phyloP scores from a whole-genome alignment of 2,329 filamentous ascomycete genomes.

The Hortaea sp. region DNA sequence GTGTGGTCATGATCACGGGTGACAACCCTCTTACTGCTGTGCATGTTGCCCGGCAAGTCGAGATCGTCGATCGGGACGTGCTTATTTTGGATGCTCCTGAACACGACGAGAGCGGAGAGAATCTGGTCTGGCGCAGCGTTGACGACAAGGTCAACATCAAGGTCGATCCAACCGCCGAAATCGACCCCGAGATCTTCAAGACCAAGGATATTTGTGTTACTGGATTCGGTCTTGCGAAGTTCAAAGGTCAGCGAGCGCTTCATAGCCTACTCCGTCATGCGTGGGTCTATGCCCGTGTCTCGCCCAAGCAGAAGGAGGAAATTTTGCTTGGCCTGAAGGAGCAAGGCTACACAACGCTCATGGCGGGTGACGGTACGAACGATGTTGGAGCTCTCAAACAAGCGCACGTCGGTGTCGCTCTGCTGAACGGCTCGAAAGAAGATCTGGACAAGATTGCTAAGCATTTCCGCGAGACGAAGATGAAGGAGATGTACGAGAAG shows the following conservation, averaged over 20 bases:
- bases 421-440: slow-evolving; percentile 87
- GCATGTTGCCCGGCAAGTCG: slow-evolving; percentile 88
- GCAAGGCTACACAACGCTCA: slow-evolving; percentile 93
- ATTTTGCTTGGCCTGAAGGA: slow-evolving; percentile 95
- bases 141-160: slow-evolving; percentile 81
- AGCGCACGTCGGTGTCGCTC: slow-evolving; percentile 89
- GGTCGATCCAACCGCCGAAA: slow-evolving; percentile 70
- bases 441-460: slow-evolving; percentile 87
- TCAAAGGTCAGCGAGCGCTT: slow-evolving; percentile 70
- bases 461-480: slow-evolving; percentile 86
- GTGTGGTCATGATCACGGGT: slow-evolving; percentile 97
- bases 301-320: slow-evolving; percentile 97
- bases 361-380: slow-evolving; percentile 98
- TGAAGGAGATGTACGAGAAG: slow-evolving; percentile 99
- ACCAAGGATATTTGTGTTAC: slow-evolving; percentile 92
- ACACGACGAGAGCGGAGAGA: slow-evolving; percentile 68
- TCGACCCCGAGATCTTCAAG: slow-evolving; percentile 71
- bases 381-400: slow-evolving; percentile 97
- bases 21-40: slow-evolving; percentile 96
- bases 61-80: slow-evolving; percentile 93
- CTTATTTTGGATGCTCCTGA: slow-evolving; percentile 93
- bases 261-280: slow-evolving; percentile 71
- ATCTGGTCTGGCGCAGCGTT: slow-evolving; percentile 86
- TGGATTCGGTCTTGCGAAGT: slow-evolving; percentile 83
- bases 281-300: slow-evolving; percentile 97